phyloP scores from a whole-genome alignment of 345 rosid species.

The Eucalyptus victrix region DNA sequence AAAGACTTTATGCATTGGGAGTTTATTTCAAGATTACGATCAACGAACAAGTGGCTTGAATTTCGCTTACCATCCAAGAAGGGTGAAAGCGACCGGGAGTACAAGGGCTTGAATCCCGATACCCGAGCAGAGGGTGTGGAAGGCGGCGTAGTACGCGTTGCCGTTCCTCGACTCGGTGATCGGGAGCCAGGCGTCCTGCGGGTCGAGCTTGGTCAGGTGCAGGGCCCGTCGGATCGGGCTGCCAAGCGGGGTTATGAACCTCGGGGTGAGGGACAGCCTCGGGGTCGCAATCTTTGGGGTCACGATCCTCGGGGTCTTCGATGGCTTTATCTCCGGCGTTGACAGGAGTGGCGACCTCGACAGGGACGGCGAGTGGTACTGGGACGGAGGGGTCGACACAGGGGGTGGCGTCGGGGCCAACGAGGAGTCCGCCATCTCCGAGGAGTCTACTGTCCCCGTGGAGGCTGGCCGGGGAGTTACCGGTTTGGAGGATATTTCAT shows the following conservation, averaged over 20 bases:
- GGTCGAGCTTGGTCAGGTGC: constrained; percentile 44
- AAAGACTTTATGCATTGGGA: neutral
- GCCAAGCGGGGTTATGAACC: constrained; percentile 51
- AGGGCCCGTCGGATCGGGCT: constrained; percentile 45
- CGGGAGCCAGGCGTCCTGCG: constrained; percentile 82
- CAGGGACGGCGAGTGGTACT: constrained; percentile 57
- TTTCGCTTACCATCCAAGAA: constrained; percentile 64
- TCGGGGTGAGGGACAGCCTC: constrained; percentile 29
- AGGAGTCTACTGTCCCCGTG: neutral
- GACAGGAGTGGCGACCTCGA: constrained; percentile 51
- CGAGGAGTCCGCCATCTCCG: neutral
- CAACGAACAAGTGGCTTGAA: neutral
- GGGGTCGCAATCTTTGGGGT: constrained; percentile 37
- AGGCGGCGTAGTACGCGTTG: constrained; percentile 63
- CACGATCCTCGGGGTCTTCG: constrained; percentile 14
- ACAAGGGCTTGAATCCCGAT: constrained; percentile 78
- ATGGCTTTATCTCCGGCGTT: constrained; percentile 7
- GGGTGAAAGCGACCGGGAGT: constrained; percentile 79
- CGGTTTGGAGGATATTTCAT: constrained; percentile 13
- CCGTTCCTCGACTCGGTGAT: constrained; percentile 89
- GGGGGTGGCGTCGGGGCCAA: constrained; percentile 20
- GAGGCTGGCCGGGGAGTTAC: constrained; percentile 17
- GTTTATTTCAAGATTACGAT: neutral
- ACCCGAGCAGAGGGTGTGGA: constrained; percentile 82
- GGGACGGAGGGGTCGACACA: constrained; percentile 63